A percentile compares a stretch with the other conserved stretches of the same genome.
Evolutionary conservation across 257 asterid genomes (phyloP).

Genomic region (Thymus mandschuricus): DNA sequence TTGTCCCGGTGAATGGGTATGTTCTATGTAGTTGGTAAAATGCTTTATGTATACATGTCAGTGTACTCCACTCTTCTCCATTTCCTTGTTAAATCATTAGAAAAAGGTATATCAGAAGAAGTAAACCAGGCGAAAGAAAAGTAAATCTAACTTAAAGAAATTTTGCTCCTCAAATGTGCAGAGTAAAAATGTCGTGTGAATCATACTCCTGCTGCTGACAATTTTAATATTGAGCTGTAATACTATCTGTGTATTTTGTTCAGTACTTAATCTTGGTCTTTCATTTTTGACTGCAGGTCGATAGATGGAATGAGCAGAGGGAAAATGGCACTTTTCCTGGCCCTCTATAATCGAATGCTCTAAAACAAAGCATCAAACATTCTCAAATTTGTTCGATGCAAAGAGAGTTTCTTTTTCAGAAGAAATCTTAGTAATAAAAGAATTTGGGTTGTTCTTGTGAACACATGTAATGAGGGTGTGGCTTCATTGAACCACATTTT

Average conservation of each 20-base stretch:
- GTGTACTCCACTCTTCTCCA: neutral
- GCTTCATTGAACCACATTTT: slow-evolving; percentile 27
- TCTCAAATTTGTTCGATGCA: slow-evolving; percentile 31
- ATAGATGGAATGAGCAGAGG: slow-evolving; percentile 96
- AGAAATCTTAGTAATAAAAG: slow-evolving; percentile 34
- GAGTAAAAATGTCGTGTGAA: neutral
- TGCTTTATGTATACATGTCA: neutral
- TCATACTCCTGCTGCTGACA: neutral
- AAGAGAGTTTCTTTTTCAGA: slow-evolving; percentile 34
- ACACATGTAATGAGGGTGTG: slow-evolving; percentile 34
- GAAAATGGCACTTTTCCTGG: slow-evolving; percentile 98
- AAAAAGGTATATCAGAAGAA: neutral
- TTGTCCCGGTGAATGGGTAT: slow-evolving; percentile 99
- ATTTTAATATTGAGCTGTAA: neutral
- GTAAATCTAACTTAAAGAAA: neutral
- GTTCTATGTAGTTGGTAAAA: slow-evolving; percentile 9
- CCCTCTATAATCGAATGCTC: slow-evolving; percentile 59
- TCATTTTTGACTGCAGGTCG: slow-evolving; percentile 61
- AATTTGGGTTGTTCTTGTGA: slow-evolving; percentile 35
- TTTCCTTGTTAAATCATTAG: neutral
- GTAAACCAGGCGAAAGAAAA: slow-evolving; percentile 5
- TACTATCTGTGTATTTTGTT: neutral
- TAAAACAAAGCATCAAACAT: slow-evolving; percentile 25
- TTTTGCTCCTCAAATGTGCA: neutral
- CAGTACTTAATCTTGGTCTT: neutral